Evolutionary conservation across 2,329 filamentous ascomycete species (phyloP), one percentile per base, ranked within the genome.

Genomic region (Phyllosticta capitalensis): DNA sequence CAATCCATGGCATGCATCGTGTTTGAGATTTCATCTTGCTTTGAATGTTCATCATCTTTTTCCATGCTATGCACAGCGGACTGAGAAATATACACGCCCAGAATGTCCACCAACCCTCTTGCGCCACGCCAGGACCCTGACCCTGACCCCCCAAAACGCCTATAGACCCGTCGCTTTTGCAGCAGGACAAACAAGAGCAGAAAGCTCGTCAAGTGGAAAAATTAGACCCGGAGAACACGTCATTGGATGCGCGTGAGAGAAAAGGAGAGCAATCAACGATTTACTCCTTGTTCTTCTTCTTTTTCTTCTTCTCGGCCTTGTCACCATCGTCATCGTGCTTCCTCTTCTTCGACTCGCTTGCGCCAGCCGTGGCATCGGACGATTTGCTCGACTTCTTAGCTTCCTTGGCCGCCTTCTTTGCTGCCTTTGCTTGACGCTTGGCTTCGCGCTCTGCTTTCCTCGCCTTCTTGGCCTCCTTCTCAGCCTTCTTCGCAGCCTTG

Each of bases 251-350:
- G 50, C 3, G 24, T 12, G 24, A 22, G 50, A 52, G 20, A 17
- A 17, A 20, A 52, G 9, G 50, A 20, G n/a, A n/a, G 50, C 21
- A 22, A 6, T 52, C 50, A 49, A 56, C 54, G 28, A 54, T 66
- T 65, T 73, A 73, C 26, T 66, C 71, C 68, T 73, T 72, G 68
- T 67, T 73, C 79, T 87, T 73, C 79, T 87, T 86, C 70, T 80
- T 78, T 75, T 84, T 84, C 72, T 87, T 81, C 75, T 88, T 81
- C 76, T 87, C 83, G 72, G 81, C 81, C 73, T 82, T 81, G 66
- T 76, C 75, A 63, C 70, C 76, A 64, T 79, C 77, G 64, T 76
- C 71, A 64, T 74, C 72, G 67, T 77, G 78, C 65, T 75, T 73
- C 71, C 77, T 78, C 72, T 81, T 77, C 64, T 78, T 80, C 19